These are phyloP conservation scores for Pythium rhizo-oryzae DNA, from an alignment of 352 stramenopile genomes.

Conservation along the genomic window DNA sequence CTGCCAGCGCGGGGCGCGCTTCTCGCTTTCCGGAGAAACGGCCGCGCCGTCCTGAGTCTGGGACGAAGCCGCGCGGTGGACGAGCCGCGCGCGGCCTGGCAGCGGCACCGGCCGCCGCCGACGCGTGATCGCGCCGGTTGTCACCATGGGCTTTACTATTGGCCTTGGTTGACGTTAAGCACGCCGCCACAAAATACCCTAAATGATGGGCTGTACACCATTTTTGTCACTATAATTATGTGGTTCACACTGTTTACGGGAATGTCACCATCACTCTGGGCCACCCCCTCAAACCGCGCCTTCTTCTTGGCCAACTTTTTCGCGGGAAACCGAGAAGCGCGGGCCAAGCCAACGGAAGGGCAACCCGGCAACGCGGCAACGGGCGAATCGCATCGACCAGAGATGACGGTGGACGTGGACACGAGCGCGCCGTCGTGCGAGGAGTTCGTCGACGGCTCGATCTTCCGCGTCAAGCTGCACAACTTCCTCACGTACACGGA, in stretches of 20 bases:
- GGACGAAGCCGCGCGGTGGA: neutral
- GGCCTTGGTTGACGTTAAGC: no score
- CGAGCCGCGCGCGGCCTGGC: slow-evolving; percentile 4
- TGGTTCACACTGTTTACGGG: no score
- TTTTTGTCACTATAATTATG: no score
- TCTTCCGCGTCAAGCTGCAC: slow-evolving; percentile 91
- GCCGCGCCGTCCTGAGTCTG: neutral
- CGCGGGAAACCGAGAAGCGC: slow-evolving; percentile 37
- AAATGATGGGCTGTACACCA: no score
- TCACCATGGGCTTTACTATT: slow-evolving; percentile 22
- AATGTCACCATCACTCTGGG: slow-evolving; percentile 17
- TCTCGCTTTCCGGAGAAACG: neutral
- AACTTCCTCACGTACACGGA: slow-evolving; percentile 96
- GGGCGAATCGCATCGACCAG: no score
- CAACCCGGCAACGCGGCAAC: neutral
- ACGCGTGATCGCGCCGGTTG: neutral
- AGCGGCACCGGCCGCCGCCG: neutral
- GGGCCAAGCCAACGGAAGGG: slow-evolving; percentile 2
- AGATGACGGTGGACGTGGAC: slow-evolving; percentile 25
- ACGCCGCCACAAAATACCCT: no score
- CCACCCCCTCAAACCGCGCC: no score
- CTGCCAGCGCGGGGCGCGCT: slow-evolving; percentile 19
- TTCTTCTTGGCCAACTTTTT: slow-evolving; percentile 33
- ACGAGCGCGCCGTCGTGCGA: slow-evolving; percentile 43
- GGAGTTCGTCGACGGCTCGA: slow-evolving; percentile 85